Evolutionary conservation across 2,329 filamentous ascomycete species (phyloP).

Genomic region (Ascosphaera apis): DNA sequence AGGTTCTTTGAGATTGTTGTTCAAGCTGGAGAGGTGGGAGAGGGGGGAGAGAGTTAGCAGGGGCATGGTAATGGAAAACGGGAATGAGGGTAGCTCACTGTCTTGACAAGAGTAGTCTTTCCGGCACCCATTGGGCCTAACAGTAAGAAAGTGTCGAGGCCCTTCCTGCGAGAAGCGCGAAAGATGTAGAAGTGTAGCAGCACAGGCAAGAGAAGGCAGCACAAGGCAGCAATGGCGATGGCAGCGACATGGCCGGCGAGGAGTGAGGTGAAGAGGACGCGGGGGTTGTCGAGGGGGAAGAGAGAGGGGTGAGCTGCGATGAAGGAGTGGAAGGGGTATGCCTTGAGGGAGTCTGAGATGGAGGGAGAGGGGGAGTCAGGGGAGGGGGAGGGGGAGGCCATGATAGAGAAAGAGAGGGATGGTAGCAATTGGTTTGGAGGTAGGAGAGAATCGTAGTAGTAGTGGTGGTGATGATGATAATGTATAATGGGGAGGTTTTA

Average conservation of each 20-base stretch:
- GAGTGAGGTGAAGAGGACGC: conserved; percentile 17
- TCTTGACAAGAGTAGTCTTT: conserved; percentile 71
- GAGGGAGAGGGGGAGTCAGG: no score
- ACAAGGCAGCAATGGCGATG: conserved; percentile 42
- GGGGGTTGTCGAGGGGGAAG: no score
- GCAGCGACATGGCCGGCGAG: conserved; percentile 20
- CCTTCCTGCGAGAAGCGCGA: conserved; percentile 37
- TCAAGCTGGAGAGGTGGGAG: conserved; percentile 18
- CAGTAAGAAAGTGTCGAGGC: conserved; percentile 51
- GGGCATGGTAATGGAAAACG: not conserved
- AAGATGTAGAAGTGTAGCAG: conserved; percentile 56
- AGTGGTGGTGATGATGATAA: no score
- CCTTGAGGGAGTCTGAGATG: no score
- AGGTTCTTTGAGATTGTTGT: conserved; percentile 17
- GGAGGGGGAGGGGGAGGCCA: no score
- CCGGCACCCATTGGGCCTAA: conserved; percentile 61
- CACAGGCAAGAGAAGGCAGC: conserved; percentile 52
- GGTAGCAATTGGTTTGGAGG: no score
- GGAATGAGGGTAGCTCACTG: conserved; percentile 25
- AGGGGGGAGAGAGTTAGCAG: not conserved
- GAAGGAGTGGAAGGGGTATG: no score
- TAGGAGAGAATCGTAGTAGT: no score
- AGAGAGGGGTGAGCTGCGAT: no score
- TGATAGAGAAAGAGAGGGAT: no score
- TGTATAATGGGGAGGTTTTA: no score